Percentiles rank a stretch among this genome's conserved stretches.
phyloP scores from a whole-genome alignment of 31 red algal species.

The Asparagopsis taxiformis region DNA sequence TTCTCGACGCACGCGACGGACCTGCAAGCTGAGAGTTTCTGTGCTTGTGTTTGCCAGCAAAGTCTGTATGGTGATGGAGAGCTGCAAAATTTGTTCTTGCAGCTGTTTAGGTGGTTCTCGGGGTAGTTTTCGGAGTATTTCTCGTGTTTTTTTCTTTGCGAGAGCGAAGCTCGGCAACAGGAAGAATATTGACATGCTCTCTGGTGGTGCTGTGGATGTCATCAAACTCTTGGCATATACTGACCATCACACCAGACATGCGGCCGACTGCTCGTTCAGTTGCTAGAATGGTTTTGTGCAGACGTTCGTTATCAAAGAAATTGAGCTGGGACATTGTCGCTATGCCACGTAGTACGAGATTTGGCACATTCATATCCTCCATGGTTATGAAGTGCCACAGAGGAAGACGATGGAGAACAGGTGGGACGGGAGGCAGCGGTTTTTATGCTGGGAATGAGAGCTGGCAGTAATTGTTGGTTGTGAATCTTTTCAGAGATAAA shows the following conservation, averaged over 20 bases:
- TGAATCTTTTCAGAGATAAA: no score
- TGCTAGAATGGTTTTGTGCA: not conserved
- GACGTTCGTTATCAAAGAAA: not conserved
- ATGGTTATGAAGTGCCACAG: no score
- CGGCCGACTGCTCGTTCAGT: not conserved
- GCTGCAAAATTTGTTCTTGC: not conserved
- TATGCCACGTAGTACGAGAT: not conserved
- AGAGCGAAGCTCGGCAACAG: not conserved
- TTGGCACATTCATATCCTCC: not conserved
- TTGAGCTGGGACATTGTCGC: not conserved
- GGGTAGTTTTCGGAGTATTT: not conserved
- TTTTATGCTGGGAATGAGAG: no score
- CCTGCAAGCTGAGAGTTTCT: not conserved
- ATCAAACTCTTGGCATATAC: not conserved
- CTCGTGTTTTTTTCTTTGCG: not conserved
- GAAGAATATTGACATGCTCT: not conserved
- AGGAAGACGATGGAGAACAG: no score
- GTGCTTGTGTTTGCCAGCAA: not conserved
- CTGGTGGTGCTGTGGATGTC: not conserved
- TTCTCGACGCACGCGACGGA: not conserved
- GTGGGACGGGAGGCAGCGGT: no score
- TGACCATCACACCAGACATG: not conserved
- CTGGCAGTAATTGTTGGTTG: no score
- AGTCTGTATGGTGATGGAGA: not conserved
- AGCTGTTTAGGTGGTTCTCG: no score